Base-by-base conservation (phyloP, 2,329 filamentous ascomycete genomes). In the Aotearoamyces nothofagi region DNA sequence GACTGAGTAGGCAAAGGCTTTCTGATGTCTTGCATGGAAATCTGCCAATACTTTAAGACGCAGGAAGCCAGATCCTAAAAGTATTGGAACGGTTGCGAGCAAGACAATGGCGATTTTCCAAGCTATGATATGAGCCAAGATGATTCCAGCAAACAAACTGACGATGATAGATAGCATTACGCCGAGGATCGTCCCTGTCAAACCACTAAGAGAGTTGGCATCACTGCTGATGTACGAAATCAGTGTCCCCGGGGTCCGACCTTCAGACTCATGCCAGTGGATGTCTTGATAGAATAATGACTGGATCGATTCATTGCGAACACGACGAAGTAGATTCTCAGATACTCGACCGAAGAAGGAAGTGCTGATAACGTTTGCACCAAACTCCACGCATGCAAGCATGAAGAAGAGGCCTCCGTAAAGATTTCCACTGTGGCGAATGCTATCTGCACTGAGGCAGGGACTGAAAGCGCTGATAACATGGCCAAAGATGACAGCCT, bases 61-160 rank as follows among this genome's bases (percentile, higher is more conserved):
- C 69, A 82, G 71, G 35, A 78, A 61, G 1, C 78, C 77, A 1
- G 74, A 63, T 3, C 70, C 75, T 0, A 83, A 58, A 5, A 82
- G 63, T 12, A 83, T 53, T 0, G 78, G 78, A 0, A 83, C 69
- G 5, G 69, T 58, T 0, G 75, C 64, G 5, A 84, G 57, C 31
- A 75, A 76, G 3, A 84, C 78, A 9, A 84, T 52, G 1, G 77
- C 77, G 35, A 84, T 80, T 43, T 70, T 77, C 79, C 78, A 84
- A 3, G 74, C 74, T 26, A 84, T 59, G 24, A 81, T 68, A 36
- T 79, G 74, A 0, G 76, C 70, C 7, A 83, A 46, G 16, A 78
- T 66, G 31, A 82, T 71, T 2, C 72, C 75, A 0, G 66, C 69
- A 10, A 81, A 37, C 15, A 82, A 68, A 47, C 78, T 81, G 36